These are phyloP conservation scores for Aspergillus niger DNA, from an alignment of 2,329 filamentous ascomycete species.

Conservation along the genomic window DNA sequence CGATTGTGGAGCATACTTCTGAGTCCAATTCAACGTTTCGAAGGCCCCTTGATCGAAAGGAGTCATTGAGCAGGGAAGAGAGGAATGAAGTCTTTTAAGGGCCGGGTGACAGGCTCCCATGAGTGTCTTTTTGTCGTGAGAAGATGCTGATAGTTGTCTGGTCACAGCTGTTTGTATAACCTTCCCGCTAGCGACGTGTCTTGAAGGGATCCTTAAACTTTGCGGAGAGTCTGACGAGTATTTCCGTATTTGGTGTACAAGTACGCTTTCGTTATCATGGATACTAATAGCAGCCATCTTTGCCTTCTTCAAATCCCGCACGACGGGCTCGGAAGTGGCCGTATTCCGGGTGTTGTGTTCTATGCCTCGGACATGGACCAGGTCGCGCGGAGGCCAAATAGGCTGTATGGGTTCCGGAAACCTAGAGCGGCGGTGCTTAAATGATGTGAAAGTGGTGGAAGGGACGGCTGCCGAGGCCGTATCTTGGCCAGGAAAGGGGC, in stretches of 20 bases:
- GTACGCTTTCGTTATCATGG: constrained; percentile 36
- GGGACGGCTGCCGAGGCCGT: background rate
- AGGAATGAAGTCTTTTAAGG: constrained; percentile 60
- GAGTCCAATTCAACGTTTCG: constrained; percentile 72
- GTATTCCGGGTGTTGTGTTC: background rate
- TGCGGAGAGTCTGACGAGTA: background rate
- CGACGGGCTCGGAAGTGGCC: background rate
- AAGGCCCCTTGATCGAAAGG: constrained; percentile 79
- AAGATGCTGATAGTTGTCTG: constrained; percentile 31
- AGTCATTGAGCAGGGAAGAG: constrained; percentile 65
- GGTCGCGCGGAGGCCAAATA: constrained; percentile 42
- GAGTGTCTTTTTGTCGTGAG: constrained; percentile 3
- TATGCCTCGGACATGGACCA: constrained; percentile 55
- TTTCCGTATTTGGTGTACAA: constrained; percentile 16
- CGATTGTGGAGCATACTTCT: constrained; percentile 77
- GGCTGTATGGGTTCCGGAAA: constrained; percentile 37
- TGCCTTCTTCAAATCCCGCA: constrained; percentile 39
- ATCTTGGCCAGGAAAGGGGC: background rate
- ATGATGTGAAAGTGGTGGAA: constrained; percentile 17
- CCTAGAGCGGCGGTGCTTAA: constrained; percentile 28
- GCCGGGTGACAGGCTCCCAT: constrained; percentile 55
- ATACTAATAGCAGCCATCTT: constrained; percentile 38
- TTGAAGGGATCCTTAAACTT: constrained; percentile 32
- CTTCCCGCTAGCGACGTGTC: constrained; percentile 33
- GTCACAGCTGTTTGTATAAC: constrained; percentile 32